These are phyloP conservation scores for Dryas alaskensis DNA, from an alignment of 306 rosid species.

Conservation along the genomic window DNA sequence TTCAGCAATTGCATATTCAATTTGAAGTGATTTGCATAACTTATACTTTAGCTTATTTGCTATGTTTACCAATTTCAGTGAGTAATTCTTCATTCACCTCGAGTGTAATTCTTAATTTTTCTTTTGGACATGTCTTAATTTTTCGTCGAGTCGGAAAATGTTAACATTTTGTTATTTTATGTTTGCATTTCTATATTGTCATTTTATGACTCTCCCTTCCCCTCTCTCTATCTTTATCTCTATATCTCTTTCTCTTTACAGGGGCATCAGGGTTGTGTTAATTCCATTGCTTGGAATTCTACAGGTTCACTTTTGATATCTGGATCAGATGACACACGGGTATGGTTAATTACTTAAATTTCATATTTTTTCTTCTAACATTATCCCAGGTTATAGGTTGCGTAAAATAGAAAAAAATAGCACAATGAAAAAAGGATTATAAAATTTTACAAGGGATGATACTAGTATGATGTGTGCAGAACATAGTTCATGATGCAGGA, in stretches of 20 bases:
- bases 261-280: slow-evolving; percentile 96
- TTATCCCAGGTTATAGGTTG: slow-evolving; percentile 11
- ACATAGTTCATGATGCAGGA: background rate
- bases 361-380: background rate
- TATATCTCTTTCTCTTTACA: slow-evolving; percentile 27
- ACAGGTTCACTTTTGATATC: slow-evolving; percentile 81
- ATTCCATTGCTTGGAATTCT: slow-evolving; percentile 92
- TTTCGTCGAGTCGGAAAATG: background rate
- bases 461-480: background rate
- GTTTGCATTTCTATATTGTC: background rate
- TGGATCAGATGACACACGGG: slow-evolving; percentile 95
- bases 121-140: background rate
- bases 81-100: background rate
- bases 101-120: background rate
- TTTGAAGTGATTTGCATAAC: background rate
- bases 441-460: background rate
- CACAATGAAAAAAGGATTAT: background rate
- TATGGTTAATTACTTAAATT: slow-evolving; percentile 32
- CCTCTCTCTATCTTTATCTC: background rate
- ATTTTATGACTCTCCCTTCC: background rate
- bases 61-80: background rate
- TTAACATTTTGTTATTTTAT: background rate
- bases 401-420: background rate
- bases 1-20: background rate
- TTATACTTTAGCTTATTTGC: background rate